Percentiles rank a stretch among this genome's conserved stretches.
phyloP scores from a whole-genome alignment of 2,329 filamentous ascomycete species.

The Fusarium nisikadoi region DNA sequence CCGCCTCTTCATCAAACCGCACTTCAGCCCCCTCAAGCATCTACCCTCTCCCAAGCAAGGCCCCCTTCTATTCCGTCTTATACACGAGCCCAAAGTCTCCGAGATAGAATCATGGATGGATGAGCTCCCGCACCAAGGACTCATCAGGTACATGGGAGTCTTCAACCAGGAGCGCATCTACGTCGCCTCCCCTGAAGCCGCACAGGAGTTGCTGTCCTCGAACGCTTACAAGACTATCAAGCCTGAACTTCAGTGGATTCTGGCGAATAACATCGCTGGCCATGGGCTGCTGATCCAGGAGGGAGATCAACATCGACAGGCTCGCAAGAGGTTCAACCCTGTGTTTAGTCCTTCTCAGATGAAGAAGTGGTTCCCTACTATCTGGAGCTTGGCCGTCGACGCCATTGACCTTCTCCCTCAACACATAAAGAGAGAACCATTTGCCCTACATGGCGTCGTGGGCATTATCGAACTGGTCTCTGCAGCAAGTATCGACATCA shows the following conservation, averaged over 20 bases:
- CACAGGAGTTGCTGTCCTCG: background rate
- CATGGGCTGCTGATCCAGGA: background rate
- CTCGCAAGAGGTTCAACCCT: background rate
- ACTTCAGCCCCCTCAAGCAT: background rate
- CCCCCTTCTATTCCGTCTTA: background rate
- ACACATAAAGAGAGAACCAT: background rate
- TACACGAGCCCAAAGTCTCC: background rate
- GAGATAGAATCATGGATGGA: background rate
- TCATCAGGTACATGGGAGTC: background rate
- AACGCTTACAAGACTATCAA: background rate
- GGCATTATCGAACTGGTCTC: background rate
- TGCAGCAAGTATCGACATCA: background rate
- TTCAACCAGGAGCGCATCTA: background rate
- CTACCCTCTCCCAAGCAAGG: background rate
- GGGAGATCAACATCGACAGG: background rate
- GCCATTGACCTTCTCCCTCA: background rate
- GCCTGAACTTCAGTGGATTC: background rate
- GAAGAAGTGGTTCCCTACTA: background rate
- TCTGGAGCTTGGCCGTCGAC: background rate
- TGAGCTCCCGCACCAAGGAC: accelerated
- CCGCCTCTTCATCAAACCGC: background rate
- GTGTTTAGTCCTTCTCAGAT: background rate
- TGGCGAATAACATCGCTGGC: background rate
- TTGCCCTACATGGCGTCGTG: accelerated
- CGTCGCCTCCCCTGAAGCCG: accelerated